Evolutionary conservation across 768 basidiomycete genomes (phyloP), one percentile per base, ranked within the genome.

Genomic region (Mycena capillaripes): DNA sequence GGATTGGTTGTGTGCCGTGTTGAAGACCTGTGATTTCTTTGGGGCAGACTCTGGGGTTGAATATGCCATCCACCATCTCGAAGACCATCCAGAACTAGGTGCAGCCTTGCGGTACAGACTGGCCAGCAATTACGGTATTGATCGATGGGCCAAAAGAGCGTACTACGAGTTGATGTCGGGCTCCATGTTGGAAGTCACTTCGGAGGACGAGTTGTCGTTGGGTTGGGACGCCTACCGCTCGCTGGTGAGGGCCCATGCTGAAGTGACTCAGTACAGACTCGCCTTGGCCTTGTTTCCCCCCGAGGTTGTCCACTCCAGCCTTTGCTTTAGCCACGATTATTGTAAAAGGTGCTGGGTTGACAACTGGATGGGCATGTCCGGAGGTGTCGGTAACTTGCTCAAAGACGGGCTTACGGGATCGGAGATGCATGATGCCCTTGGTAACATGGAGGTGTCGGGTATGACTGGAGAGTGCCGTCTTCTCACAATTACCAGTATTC

Each of bases 11-110:
- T 66, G 66, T 16, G 55, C 66, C 4, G 4, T 68, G 3, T 19
- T 68, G 46, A 50, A 42, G 14, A 68, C 58, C 17, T 29, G 66
- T 14, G 36, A 58, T 8, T 67, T 67, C 32, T 67, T 67, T 21
- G 56, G 40, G 0, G 66, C 25, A 8, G 66, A 67, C 14, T 67
- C 66, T 0, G 66, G 66, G 23, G 29, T 38, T 0, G 29, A 46
- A 48, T 67, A 67, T n/a, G 56, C 66, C 6, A n/a, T 36, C 10
- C 65, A 66, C 14, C 30, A 66, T n/a, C 65, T 66, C 1, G 53
- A 66, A n/a, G 23, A 56, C 19, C 65, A 66, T 32, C 12, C 52
- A 2, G 30, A 57, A 11, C 44, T 66, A 4, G 40, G 42, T 2
- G 27, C 65, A 6, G 65, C 65, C 10, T 27, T 56, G 42, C 65